Evolutionary conservation across 106 monocot species (phyloP), one percentile per base, ranked within the genome.

Genomic region (Narthecium ossifragum): DNA sequence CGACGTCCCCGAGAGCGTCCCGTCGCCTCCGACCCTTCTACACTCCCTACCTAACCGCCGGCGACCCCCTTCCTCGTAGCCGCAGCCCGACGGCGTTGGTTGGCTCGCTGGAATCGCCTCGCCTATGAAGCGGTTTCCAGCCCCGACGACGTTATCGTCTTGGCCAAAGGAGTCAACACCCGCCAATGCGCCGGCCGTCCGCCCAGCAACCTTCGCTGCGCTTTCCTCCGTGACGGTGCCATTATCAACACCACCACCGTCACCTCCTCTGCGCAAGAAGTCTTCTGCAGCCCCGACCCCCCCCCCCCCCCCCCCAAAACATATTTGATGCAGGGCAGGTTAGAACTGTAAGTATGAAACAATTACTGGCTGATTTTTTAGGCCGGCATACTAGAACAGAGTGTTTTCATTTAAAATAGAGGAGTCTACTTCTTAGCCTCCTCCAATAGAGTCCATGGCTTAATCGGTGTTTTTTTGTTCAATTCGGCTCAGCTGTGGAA

Each of bases 111-210:
- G 87, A 76, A 31, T 23, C 48, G 51, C 26, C 36, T 87, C 39
- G 87, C 61, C 21, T 92, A 80, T 73, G 83, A 92, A 26, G 52
- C 92, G 6, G 11, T 73, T 52, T 70, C 80, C 36, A 80, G 80
- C 27, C 25, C 52, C 30, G 49, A 60, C 24, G 92, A 87, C 63
- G 75, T 87, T 32, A 63, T 92, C 70, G 59, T 92, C 45, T 87
- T 92, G 72, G 92, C 83, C 52, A 92, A 92, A 57, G 84, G 92
- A 22, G 39, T 87, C 61, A 92, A 87, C 66, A 40, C 23, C 18
- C 66, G 74, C n/a, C 63, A 61, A 40, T 68, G 60, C 6, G 23
- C 18, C 8, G 66, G 63, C 61, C 73, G 65, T 26, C 55, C 64
- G 0, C 50, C 78, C 25, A 6, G 25, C 1, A 74, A 71, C 41